Conservation (phyloP, 1,284 basidiomycete genomes). For the Pseudozyma sp. region DNA sequence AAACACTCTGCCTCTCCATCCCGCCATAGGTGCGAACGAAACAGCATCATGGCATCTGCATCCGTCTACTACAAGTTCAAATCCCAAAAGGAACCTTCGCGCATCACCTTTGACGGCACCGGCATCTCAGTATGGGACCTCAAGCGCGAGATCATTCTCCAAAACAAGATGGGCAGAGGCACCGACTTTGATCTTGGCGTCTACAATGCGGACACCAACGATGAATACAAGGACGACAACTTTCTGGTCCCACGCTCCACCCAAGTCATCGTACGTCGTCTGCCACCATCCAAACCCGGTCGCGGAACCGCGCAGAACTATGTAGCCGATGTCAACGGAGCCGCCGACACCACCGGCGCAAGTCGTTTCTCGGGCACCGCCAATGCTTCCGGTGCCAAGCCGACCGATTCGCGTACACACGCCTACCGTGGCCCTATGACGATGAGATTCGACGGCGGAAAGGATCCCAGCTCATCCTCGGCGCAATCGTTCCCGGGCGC, state of each 20-base stretch:
- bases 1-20: not conserved
- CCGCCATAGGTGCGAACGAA: not conserved
- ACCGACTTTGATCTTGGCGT: slow-evolving; percentile 95
- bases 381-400: slow-evolving; percentile 33
- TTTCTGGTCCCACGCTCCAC: slow-evolving; percentile 92
- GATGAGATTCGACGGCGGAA: slow-evolving; percentile 80
- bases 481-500: slow-evolving; percentile 1
- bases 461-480: slow-evolving; percentile 8
- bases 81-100: slow-evolving; percentile 91
- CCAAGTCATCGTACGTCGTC: slow-evolving; percentile 89
- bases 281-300: slow-evolving; percentile 86
- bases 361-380: slow-evolving; percentile 38
- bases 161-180: slow-evolving; percentile 93
- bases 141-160: slow-evolving; percentile 96
- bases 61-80: slow-evolving; percentile 97
- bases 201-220: slow-evolving; percentile 70
- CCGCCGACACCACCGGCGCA: slow-evolving; percentile 22
- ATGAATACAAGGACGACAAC: slow-evolving; percentile 90
- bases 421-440: slow-evolving; percentile 74
- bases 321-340: slow-evolving; percentile 73
- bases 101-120: slow-evolving; percentile 96
- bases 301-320: slow-evolving; percentile 92
- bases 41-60: slow-evolving; percentile 63
- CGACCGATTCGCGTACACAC: slow-evolving; percentile 9
- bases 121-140: slow-evolving; percentile 98